phyloP scores from a whole-genome alignment of 345 rosid genomes.

The Melastoma malabathricum region DNA sequence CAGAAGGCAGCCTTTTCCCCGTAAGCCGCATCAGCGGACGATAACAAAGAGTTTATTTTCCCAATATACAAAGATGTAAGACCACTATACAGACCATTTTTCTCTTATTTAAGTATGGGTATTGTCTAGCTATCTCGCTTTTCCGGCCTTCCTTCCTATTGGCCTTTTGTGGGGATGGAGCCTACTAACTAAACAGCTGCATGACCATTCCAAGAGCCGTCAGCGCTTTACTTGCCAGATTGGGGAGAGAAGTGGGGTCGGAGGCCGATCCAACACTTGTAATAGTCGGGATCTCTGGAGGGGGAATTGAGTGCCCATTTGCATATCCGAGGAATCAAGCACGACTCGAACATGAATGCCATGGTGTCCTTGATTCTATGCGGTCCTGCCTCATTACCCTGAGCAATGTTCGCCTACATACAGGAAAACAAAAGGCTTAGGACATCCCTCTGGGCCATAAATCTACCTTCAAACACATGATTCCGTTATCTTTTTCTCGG shows the following conservation, averaged over 20 bases:
- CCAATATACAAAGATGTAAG: too few species aligned
- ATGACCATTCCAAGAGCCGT: slow-evolving; percentile 5
- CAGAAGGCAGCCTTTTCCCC: too few species aligned
- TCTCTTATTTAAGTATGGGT: too few species aligned
- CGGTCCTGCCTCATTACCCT: slow-evolving; percentile 53
- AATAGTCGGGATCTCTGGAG: slow-evolving; percentile 52
- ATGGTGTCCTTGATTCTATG: slow-evolving; percentile 54
- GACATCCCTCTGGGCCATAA: too few species aligned
- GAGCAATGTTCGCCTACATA: slow-evolving; percentile 50
- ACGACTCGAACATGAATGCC: slow-evolving; percentile 97
- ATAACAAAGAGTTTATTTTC: too few species aligned
- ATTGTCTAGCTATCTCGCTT: too few species aligned
- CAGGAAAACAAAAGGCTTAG: background rate
- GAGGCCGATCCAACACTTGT: slow-evolving; percentile 92
- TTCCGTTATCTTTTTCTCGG: too few species aligned
- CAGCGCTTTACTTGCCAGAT: slow-evolving; percentile 6
- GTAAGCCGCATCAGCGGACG: too few species aligned
- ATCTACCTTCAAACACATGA: too few species aligned
- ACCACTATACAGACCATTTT: too few species aligned
- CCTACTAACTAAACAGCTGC: background rate
- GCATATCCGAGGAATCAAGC: slow-evolving; percentile 77
- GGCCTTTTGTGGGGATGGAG: too few species aligned
- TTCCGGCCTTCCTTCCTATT: too few species aligned
- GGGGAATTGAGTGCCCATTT: slow-evolving; percentile 79
- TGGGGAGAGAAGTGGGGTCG: slow-evolving; percentile 57